A percentile compares a stretch with the other conserved stretches of the same genome.
These are phyloP conservation scores for Ogataea nitratoaversa DNA, from an alignment of 805 yeast genomes.

Conservation along the genomic window DNA sequence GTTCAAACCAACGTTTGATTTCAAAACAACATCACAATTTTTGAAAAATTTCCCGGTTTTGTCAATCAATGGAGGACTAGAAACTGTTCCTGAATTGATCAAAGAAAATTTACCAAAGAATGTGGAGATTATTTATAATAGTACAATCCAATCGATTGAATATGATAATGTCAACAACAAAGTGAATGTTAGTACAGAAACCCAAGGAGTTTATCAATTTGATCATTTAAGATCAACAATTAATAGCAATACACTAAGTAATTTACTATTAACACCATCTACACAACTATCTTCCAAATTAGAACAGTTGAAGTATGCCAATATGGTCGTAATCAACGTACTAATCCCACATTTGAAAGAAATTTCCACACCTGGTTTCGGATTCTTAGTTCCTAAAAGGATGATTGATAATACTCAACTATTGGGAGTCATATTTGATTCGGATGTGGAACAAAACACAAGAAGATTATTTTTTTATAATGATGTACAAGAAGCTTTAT, in stretches of 20 bases:
- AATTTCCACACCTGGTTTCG: conserved; percentile 64
- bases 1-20: conserved; percentile 37
- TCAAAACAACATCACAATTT: conserved; percentile 32
- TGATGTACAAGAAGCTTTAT: conserved; percentile 14
- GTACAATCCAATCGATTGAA: conserved; percentile 18
- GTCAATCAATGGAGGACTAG: conserved; percentile 51
- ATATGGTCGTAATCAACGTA: conserved; percentile 65
- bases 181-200: conserved; percentile 12
- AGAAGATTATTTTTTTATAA: conserved; percentile 18
- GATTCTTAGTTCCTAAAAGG: conserved; percentile 73
- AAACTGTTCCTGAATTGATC: conserved; percentile 44
- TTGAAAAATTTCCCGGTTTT: conserved; percentile 61
- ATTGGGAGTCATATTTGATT: conserved; percentile 87
- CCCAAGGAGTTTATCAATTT: conserved; percentile 22
- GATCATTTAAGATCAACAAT: conserved; percentile 63
- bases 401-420: conserved; percentile 44
- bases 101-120: conserved; percentile 38
- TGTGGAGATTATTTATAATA: conserved; percentile 34
- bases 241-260: conserved; percentile 38
- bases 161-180: conserved; percentile 15
- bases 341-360: conserved; percentile 45
- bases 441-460: conserved; percentile 66
- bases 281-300: no score
- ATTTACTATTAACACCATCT: no score
- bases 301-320: conserved; percentile 31